Evolutionary conservation across 495 filamentous ascomycete genomes (phyloP).

Genomic region (Aspergillus campestris): DNA sequence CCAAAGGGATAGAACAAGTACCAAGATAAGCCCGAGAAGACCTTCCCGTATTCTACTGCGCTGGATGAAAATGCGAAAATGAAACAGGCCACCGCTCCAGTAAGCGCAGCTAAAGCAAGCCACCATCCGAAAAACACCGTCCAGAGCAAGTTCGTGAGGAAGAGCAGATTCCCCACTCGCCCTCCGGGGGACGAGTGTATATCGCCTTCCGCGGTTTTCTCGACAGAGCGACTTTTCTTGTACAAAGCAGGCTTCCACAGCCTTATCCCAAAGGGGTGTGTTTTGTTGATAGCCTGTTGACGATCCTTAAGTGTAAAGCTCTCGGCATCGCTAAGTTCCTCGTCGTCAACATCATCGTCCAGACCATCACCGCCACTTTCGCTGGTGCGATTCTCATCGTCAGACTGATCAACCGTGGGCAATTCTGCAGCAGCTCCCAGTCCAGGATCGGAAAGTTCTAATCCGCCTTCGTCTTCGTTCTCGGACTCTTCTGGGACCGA

Average conservation of each 20-base stretch:
- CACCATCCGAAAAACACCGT: slow-evolving; percentile 95
- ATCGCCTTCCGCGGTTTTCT: slow-evolving; percentile 92
- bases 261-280: slow-evolving; percentile 96
- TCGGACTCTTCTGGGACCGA: slow-evolving; percentile 53
- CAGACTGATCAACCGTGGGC: slow-evolving; percentile 20
- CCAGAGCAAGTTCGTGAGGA: slow-evolving; percentile 85
- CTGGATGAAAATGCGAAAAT: slow-evolving; percentile 70
- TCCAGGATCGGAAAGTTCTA: slow-evolving; percentile 25
- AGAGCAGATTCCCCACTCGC: slow-evolving; percentile 71
- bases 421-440: slow-evolving; percentile 14
- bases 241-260: slow-evolving; percentile 98
- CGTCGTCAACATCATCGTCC: slow-evolving; percentile 35
- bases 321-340: slow-evolving; percentile 64
- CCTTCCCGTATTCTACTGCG: slow-evolving; percentile 75
- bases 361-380: slow-evolving; percentile 14
- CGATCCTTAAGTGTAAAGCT: slow-evolving; percentile 79
- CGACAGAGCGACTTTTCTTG: slow-evolving; percentile 93
- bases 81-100: slow-evolving; percentile 70
- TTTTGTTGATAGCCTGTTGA: slow-evolving; percentile 97
- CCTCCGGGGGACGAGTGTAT: slow-evolving; percentile 94
- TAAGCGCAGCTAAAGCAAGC: slow-evolving; percentile 69
- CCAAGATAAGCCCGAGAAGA: slow-evolving; percentile 72
- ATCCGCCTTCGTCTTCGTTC: slow-evolving; percentile 37
- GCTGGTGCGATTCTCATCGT: slow-evolving; percentile 6
- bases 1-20: slow-evolving; percentile 97